Conservation (phyloP, 495 filamentous ascomycete species). For the Alectoria sarmentosa region DNA sequence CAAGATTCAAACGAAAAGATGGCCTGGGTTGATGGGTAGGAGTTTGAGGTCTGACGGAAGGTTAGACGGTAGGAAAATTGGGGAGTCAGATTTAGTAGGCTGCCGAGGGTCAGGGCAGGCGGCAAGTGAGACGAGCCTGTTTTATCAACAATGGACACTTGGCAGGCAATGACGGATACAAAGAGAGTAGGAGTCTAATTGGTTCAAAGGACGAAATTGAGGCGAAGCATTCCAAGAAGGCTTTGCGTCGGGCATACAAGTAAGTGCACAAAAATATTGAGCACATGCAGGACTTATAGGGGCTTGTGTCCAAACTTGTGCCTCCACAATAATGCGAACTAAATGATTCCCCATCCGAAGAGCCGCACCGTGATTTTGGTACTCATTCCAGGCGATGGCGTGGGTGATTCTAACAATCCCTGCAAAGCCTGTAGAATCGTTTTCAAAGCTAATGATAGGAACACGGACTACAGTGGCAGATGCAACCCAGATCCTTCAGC, state of each 20-base stretch:
- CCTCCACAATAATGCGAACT: conserved; percentile 14
- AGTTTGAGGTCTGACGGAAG: not conserved
- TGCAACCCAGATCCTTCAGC: conserved; percentile 3
- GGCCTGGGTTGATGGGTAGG: not conserved
- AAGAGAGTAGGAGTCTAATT: not conserved
- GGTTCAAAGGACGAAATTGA: not conserved
- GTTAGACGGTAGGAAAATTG: not conserved
- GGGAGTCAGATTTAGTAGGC: conserved; percentile 7
- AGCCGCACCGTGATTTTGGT: conserved; percentile 16
- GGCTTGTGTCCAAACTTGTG: conserved; percentile 7
- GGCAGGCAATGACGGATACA: not conserved
- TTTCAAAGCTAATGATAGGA: conserved; percentile 1
- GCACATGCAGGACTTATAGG: conserved; percentile 7
- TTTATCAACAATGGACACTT: conserved; percentile 11
- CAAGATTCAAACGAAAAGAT: not conserved
- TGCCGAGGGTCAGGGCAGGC: not conserved
- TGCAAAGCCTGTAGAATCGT: conserved; percentile 1
- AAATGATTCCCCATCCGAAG: conserved; percentile 10
- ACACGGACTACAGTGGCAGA: not conserved
- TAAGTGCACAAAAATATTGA: not conserved
- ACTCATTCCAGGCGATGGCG: not conserved
- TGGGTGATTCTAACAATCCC: not conserved
- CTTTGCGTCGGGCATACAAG: conserved; percentile 17
- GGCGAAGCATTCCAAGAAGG: conserved; percentile 16
- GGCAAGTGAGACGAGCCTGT: conserved; percentile 5